Base-by-base conservation (phyloP, 164 flowering plant species). In the Vitis amurensis region DNA sequence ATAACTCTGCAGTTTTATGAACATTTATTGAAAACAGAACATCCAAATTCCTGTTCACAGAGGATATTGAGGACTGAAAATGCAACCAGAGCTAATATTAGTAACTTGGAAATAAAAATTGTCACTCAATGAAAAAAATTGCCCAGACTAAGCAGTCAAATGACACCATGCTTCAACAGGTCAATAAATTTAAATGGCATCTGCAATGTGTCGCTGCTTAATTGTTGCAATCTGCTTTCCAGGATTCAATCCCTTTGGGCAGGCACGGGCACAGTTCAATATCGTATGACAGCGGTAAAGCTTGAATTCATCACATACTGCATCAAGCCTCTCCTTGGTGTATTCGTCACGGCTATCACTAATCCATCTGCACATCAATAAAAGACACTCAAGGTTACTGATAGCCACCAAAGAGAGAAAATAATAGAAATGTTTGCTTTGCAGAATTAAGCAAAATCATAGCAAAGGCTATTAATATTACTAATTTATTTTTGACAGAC, bases 171-270 rank as follows among this genome's bases (percentile, higher is more conserved):
- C 55, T 23, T 69, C 2, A 55, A 23, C 8, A 19, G 44, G 61
- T 4, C 19, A 19, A n/a, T 9, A 64, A 48, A 55, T 50, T 68
- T 55, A 72, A 50, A 48, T 48, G 15, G 70, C 59, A 23, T 23
- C 67, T 15, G 68, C 11, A 30, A 80, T 61, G 87, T 92, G 89
- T 37, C 87, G 97, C 55, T 77, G 68, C 85, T 93, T 96, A 83
- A 96, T 93, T 37, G 81, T 73, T 13, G 59, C 61, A 66, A 96
- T 96, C 84, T 93, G 91, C 83, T 84, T 90, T 62, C 95, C 99
- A 47, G 99, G 99, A 77, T 89, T 96, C 79, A 96, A 77, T 37
- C 99, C 99, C 83, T 96, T 96, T 1, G 98, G 99, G 69, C 99
- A 96, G 61, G 98, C 97, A 19, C 89, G 84, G 6, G 99, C 89